Base-by-base conservation (phyloP, 208 protist species). In the Kentomonas sorsogonicus region DNA sequence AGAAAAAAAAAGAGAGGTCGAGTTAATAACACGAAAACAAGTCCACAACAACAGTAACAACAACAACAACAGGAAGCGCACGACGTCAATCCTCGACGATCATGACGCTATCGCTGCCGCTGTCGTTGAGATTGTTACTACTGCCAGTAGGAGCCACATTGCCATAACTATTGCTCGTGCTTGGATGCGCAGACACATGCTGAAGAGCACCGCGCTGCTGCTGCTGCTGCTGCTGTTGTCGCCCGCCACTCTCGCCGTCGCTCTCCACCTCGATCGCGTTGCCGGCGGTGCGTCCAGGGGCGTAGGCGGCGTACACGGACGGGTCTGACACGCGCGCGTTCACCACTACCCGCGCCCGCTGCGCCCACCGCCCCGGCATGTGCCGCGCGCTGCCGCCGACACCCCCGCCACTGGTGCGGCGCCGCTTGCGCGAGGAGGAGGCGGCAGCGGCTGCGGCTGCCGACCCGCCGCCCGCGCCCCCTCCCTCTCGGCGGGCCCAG, bases 11-110 rank as follows among this genome's bases (percentile, higher is more conserved):
- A 16, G n/a, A 23, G 20, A 16, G 16, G 16, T 25, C 5, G 15
- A 16, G 11, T 23, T 15, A 55, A 40, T 30, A 16, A 27, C 27
- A 56, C 9, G 20, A 58, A 48, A 2, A 44, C 60, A 34, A 65
- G 53, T 47, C 29, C 58, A 18, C 48, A 58, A 30, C 39, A 39
- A 63, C 25, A 63, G 52, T 31, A 36, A 33, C 40, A 23, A 20
- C 30, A 26, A 45, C 15, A 5, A 30, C 15, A 36, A 2, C 9
- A 48, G 25, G n/a, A 22, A 48, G 10, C 7, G 43, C 16, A 48
- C 7, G 43, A 22, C 25, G 7, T 27, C 6, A 27, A 18, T 41
- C 38, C 11, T 55, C 20, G 34, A 5, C 39, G 20, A n/a, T 55
- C 10, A 6, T 52, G n/a, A 26, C n/a, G 27, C 38, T 59, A 5